These are phyloP conservation scores for Ogataea haglerorum DNA, from an alignment of 805 yeast species.

Conservation along the genomic window DNA sequence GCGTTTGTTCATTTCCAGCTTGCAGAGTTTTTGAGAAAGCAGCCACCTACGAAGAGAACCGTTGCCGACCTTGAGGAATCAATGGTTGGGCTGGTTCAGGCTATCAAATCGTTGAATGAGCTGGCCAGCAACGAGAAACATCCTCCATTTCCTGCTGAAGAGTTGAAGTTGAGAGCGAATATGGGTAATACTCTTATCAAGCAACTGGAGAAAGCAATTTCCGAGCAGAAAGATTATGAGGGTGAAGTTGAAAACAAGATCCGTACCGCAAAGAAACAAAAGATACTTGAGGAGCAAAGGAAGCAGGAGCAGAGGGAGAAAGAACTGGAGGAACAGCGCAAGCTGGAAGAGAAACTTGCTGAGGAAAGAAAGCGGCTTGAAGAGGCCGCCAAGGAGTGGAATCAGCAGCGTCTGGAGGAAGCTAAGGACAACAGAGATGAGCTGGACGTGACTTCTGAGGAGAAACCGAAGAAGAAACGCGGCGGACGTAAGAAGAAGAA, in stretches of 20 bases:
- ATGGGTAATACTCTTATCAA: constrained; percentile 77
- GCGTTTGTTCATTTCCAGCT: constrained; percentile 83
- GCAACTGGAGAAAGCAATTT: constrained; percentile 65
- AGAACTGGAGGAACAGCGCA: constrained; percentile 42
- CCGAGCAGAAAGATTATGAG: constrained; percentile 71
- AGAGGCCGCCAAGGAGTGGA: constrained; percentile 57
- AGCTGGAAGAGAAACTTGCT: constrained; percentile 41
- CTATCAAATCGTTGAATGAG: constrained; percentile 55
- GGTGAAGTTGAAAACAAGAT: constrained; percentile 54
- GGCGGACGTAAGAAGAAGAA: constrained; percentile 21
- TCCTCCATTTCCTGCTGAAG: constrained; percentile 78
- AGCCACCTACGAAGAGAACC: constrained; percentile 55
- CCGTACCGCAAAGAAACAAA: constrained; percentile 65
- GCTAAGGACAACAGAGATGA: constrained; percentile 35
- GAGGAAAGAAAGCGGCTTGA: constrained; percentile 49
- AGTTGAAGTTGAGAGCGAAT: constrained; percentile 80
- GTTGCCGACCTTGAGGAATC: constrained; percentile 59
- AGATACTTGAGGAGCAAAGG: constrained; percentile 52
- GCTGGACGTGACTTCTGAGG: constrained; percentile 34
- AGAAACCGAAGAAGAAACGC: constrained; percentile 30
- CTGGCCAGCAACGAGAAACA: constrained; percentile 51
- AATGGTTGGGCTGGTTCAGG: constrained; percentile 54
- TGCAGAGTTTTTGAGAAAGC: constrained; percentile 75
- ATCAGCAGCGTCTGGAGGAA: constrained; percentile 36
- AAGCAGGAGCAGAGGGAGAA: constrained; percentile 42